Percentiles rank a stretch among this genome's conserved stretches.
These are phyloP conservation scores for Candida mattraensis DNA, from an alignment of 805 yeast genomes.

Conservation along the genomic window DNA sequence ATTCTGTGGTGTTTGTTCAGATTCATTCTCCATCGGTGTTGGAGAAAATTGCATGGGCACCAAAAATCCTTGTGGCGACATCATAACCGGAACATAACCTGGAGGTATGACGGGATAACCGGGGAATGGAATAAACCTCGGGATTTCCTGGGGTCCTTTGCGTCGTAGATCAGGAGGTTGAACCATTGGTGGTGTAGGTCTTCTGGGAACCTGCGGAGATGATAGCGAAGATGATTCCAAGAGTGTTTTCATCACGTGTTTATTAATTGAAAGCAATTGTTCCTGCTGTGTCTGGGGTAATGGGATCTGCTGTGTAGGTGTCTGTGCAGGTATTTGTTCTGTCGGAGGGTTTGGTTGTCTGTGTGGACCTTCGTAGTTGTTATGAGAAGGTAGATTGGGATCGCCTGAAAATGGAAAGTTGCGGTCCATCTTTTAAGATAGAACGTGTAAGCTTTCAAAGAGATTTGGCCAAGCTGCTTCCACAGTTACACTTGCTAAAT, in stretches of 20 bases:
- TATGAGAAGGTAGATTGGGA: too few relatives aligned
- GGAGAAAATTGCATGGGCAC: constrained; percentile 29
- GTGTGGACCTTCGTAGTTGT: too few relatives aligned
- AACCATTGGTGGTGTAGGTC: constrained; percentile 8
- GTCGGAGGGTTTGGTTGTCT: background rate
- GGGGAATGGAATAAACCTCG: constrained; percentile 23
- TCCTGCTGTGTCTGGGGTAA: constrained; percentile 19
- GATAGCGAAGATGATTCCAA: constrained; percentile 10
- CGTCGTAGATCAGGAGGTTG: constrained; percentile 10
- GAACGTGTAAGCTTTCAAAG: too few relatives aligned
- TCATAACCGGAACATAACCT: constrained; percentile 32
- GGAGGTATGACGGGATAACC: constrained; percentile 27
- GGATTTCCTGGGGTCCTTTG: constrained; percentile 13
- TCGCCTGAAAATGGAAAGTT: too few relatives aligned
- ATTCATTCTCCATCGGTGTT: constrained; percentile 13
- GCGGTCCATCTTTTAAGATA: too few relatives aligned
- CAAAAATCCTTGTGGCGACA: constrained; percentile 32
- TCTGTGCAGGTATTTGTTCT: background rate
- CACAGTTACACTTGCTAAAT: too few relatives aligned
- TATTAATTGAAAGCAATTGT: constrained; percentile 15
- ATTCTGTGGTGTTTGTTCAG: constrained; percentile 2
- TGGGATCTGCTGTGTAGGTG: constrained; percentile 13
- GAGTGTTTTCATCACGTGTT: constrained; percentile 18
- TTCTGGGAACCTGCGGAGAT: constrained; percentile 6
- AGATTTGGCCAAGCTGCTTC: too few relatives aligned